phyloP scores from a whole-genome alignment of 345 rosid species.

The Dimocarpus longan region DNA sequence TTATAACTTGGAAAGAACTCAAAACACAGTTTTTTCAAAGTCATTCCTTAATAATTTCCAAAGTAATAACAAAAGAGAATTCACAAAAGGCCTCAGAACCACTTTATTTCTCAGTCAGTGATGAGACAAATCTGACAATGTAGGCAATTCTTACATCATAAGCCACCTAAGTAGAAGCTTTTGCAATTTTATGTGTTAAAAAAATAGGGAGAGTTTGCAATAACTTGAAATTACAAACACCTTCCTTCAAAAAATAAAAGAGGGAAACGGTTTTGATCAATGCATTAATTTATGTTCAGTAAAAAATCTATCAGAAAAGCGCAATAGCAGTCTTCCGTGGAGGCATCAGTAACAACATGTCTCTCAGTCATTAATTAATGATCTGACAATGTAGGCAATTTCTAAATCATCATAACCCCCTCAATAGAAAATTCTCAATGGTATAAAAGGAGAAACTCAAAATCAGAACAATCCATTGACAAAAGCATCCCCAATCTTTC shows the following conservation, averaged over 20 bases:
- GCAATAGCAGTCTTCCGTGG: not conserved
- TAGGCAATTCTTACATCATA: not conserved
- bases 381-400: conserved; percentile 22
- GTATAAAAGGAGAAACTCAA: not conserved
- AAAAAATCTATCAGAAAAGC: not conserved
- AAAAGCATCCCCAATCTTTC: not conserved
- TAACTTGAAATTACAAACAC: too few relatives aligned
- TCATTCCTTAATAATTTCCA: too few relatives aligned
- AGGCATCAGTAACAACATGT: conserved; percentile 13
- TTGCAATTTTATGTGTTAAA: too few relatives aligned
- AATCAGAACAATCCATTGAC: not conserved
- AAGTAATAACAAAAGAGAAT: too few relatives aligned
- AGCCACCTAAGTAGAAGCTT: not conserved
- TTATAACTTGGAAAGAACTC: too few relatives aligned
- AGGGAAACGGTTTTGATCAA: not conserved
- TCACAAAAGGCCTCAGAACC: not conserved
- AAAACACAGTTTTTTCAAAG: too few relatives aligned
- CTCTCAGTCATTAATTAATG: not conserved
- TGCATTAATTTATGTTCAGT: not conserved
- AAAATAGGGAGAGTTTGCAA: too few relatives aligned
- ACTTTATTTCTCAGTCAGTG: not conserved
- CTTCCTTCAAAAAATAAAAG: too few relatives aligned
- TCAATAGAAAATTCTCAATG: not conserved
- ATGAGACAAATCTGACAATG: not conserved
- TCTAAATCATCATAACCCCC: conserved; percentile 1